Conservation (phyloP, 176 grass and related monocot species). For the Ensete glaucum region DNA sequence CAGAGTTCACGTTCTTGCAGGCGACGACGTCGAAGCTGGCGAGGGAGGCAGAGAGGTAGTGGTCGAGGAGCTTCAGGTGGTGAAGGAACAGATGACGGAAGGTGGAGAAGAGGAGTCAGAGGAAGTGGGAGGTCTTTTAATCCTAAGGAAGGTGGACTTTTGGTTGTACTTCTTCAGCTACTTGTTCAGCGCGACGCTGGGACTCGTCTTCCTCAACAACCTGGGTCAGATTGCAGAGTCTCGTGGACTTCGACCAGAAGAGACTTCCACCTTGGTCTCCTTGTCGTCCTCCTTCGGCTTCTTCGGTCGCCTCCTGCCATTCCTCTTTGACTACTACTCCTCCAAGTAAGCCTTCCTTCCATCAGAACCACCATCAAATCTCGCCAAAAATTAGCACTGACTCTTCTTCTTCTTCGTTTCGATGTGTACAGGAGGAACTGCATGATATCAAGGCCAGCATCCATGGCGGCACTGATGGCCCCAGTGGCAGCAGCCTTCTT, state of each 20-base stretch:
- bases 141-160: slow-evolving; percentile 61
- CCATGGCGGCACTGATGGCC: slow-evolving; percentile 77
- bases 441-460: slow-evolving; percentile 52
- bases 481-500: slow-evolving; percentile 76
- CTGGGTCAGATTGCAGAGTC: slow-evolving; percentile 94
- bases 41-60: slow-evolving; percentile 5
- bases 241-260: slow-evolving; percentile 26
- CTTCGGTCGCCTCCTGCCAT: slow-evolving; percentile 88
- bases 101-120: not conserved
- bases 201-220: slow-evolving; percentile 92
- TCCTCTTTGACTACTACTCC: slow-evolving; percentile 84
- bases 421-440: slow-evolving; percentile 27
- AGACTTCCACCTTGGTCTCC: slow-evolving; percentile 68
- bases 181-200: slow-evolving; percentile 84
- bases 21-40: slow-evolving; percentile 35
- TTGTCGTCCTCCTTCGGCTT: slow-evolving; percentile 91
- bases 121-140: slow-evolving; percentile 54
- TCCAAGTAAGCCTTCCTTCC: slow-evolving; percentile 41
- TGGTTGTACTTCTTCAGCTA: slow-evolving; percentile 97
- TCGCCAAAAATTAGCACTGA: not conserved
- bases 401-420: slow-evolving; percentile 4
- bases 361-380: too few relatives aligned
- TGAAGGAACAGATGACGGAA: too few relatives aligned
- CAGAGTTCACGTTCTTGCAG: slow-evolving; percentile 42
- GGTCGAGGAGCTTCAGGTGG: slow-evolving; percentile 5